phyloP scores from a whole-genome alignment of 2,329 filamentous ascomycete genomes.

The Madurella mycetomatis region DNA sequence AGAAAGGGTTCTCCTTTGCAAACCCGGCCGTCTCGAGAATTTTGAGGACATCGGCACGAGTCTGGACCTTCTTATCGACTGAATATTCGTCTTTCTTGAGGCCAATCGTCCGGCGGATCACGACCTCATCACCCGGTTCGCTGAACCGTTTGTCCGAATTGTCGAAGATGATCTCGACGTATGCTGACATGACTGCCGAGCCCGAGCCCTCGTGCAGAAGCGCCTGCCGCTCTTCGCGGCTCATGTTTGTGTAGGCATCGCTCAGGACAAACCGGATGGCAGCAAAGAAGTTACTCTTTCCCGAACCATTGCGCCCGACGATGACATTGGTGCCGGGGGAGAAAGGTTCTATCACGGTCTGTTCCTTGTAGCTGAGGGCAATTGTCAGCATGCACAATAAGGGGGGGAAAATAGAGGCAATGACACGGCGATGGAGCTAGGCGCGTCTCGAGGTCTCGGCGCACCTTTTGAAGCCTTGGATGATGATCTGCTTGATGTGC shows the following conservation, averaged over 20 bases:
- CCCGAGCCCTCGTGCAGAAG: constrained; percentile 97
- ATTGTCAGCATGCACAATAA: constrained; percentile 3
- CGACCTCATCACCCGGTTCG: constrained; percentile 84
- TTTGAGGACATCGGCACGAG: constrained; percentile 91
- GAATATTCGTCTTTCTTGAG: constrained; percentile 99
- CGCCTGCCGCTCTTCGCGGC: constrained; percentile 89
- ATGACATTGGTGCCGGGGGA: constrained; percentile 97
- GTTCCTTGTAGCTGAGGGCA: constrained; percentile 85
- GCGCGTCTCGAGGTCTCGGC: background rate
- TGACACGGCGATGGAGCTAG: constrained; percentile 1
- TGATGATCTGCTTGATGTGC: constrained; percentile 99
- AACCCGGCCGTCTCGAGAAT: constrained; percentile 94
- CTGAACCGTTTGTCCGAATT: constrained; percentile 95
- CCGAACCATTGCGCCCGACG: constrained; percentile 96
- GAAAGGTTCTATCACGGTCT: constrained; percentile 97
- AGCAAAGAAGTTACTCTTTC: constrained; percentile 99
- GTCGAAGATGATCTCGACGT: constrained; percentile 98
- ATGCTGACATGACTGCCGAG: constrained; percentile 98
- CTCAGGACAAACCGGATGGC: constrained; percentile 97
- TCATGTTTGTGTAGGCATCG: constrained; percentile 95
- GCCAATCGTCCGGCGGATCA: constrained; percentile 89
- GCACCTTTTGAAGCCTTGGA: constrained; percentile 98
- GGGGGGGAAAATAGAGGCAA: background rate
- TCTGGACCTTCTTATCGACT: constrained; percentile 92
- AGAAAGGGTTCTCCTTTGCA: constrained; percentile 95